Evolutionary conservation across 441 rosid genomes (phyloP), one percentile per base, ranked within the genome.

Genomic region (Populus tomentosa): DNA sequence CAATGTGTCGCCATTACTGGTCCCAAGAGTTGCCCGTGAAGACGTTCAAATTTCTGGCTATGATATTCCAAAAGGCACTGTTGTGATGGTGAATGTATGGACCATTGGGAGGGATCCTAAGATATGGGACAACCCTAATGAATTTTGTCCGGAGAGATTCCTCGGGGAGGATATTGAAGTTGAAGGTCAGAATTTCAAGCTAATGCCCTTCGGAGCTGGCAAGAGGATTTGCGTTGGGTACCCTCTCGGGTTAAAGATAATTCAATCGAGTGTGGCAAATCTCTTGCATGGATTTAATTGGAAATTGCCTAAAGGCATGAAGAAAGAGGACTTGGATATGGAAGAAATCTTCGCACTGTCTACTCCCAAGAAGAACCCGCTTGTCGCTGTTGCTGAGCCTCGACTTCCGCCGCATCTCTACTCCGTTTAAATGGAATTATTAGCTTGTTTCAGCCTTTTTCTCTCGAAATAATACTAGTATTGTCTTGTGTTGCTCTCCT

Each of bases 321-420:
- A 80, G 69, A 75, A 73, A 67, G 78, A 80, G 16, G 86, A 90
- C 1, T 64, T 90, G 76, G 83, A 84, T 38, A 90, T 90, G 94
- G 91, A 86, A 66, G 92, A 90, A 65, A 79, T 84, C 35, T 90
- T 82, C 67, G 94, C 91, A 8, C 89, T 90, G 11, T 83, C 90
- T 2, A 87, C 91, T 30, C 89, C 89, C 1, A 90, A 1, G 72
- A 87, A 86, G 64, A 50, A 72, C 75, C 90, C 94, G 14, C 92
- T 90, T 32, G 78, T 76, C 14, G 85, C 72, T 28, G 75, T 87
- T 59, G 80, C 77, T 0, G 80, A 88, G 74, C 88, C 89, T n/a
- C 75, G 88, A 71, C 87, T 90, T 62, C 84, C 87, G 21, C 67
- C 46, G 2, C 83, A 87, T 68, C 67, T 89, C 56, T 90, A 87